Conservation (phyloP, 345 rosid species). For the Theobroma cacao region DNA sequence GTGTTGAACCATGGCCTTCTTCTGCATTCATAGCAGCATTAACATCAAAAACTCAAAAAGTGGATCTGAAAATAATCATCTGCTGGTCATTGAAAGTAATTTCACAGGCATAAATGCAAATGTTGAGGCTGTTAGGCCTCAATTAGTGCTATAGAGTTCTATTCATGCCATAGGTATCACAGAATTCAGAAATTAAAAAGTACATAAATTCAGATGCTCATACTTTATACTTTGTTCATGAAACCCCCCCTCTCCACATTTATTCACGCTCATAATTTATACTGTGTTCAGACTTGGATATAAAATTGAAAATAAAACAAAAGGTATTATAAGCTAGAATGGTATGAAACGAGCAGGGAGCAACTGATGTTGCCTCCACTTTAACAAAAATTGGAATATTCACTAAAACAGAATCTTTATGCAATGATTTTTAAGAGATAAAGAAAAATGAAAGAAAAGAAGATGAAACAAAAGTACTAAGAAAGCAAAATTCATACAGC, state of each 20-base stretch:
- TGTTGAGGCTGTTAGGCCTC: background rate
- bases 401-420: background rate
- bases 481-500: constrained; percentile 47
- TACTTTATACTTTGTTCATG: too few relatives aligned
- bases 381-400: background rate
- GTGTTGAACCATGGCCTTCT: constrained; percentile 64
- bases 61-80: background rate
- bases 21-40: constrained; percentile 42
- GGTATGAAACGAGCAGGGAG: too few relatives aligned
- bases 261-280: background rate
- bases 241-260: too few relatives aligned
- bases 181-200: background rate
- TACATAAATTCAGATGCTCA: too few relatives aligned
- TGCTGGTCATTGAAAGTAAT: background rate
- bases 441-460: background rate
- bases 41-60: background rate
- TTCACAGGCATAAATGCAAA: background rate
- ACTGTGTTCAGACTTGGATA: too few relatives aligned
- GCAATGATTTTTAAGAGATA: background rate
- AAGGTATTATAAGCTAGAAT: too few relatives aligned
- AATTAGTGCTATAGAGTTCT: background rate
- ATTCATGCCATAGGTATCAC: background rate
- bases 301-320: too few relatives aligned
- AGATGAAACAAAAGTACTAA: background rate
- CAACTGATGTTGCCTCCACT: background rate